phyloP scores from a whole-genome alignment of 2,329 filamentous ascomycete genomes.

The Colletotrichum sp. region DNA sequence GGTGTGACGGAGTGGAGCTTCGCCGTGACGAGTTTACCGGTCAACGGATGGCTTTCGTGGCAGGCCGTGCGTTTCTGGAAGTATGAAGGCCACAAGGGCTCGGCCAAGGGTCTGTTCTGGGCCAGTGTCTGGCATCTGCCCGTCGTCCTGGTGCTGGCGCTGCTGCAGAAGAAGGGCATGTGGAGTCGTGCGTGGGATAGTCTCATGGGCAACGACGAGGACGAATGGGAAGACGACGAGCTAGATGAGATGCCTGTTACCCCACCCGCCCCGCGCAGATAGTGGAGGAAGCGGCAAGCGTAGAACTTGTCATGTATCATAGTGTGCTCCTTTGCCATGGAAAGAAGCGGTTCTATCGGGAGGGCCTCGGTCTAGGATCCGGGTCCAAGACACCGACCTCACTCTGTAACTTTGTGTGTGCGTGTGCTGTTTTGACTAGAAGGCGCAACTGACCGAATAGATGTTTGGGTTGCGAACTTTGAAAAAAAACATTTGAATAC shows the following conservation, averaged over 20 bases:
- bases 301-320: slow-evolving; percentile 7
- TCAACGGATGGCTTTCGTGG: slow-evolving; percentile 84
- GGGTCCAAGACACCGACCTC: background rate
- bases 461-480: background rate
- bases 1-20: slow-evolving; percentile 89
- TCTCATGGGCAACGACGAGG: slow-evolving; percentile 63
- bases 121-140: slow-evolving; percentile 97
- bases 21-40: slow-evolving; percentile 76
- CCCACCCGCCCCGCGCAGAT: background rate
- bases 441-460: background rate
- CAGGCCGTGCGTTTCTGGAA: slow-evolving; percentile 85
- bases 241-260: slow-evolving; percentile 43
- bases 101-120: slow-evolving; percentile 89
- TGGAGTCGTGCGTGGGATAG: slow-evolving; percentile 82
- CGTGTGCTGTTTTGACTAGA: background rate
- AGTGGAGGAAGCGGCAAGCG: background rate
- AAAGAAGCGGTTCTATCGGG: background rate
- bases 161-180: slow-evolving; percentile 92
- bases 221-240: slow-evolving; percentile 65
- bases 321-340: slow-evolving; percentile 1
- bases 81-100: slow-evolving; percentile 77
- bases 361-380: background rate
- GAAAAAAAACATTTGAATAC: background rate
- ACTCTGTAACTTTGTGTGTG: background rate
- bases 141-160: slow-evolving; percentile 84